Evolutionary conservation across 805 yeast genomes (phyloP).

Genomic region (Candida dajiaensis): DNA sequence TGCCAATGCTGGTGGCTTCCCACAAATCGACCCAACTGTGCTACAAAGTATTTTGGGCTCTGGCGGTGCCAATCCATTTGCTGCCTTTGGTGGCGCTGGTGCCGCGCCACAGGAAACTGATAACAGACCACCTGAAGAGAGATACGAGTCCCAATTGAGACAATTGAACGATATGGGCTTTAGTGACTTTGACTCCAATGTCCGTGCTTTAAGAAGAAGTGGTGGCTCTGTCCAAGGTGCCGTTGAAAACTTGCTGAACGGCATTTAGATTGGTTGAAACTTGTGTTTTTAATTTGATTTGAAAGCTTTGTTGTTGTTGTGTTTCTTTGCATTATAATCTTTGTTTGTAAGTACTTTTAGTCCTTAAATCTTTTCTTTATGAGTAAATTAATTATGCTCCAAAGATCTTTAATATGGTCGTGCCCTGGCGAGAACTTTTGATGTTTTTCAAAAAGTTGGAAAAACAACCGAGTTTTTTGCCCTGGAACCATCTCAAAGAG

Average conservation of each 20-base stretch:
- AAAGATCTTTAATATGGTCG: too few relatives aligned
- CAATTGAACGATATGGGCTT: conserved; percentile 84
- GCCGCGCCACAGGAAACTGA: conserved; percentile 31
- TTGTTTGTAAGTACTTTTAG: too few relatives aligned
- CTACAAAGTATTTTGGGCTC: conserved; percentile 42
- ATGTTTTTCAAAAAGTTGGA: neutral
- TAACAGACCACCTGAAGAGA: conserved; percentile 73
- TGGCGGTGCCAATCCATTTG: conserved; percentile 14
- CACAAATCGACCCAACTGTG: conserved; percentile 43
- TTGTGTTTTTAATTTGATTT: neutral
- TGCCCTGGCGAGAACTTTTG: neutral
- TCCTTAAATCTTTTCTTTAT: too few relatives aligned
- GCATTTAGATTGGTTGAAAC: conserved; percentile 21
- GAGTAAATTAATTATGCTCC: too few relatives aligned
- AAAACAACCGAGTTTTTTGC: neutral
- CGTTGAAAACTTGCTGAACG: conserved; percentile 73
- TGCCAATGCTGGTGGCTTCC: conserved; percentile 23
- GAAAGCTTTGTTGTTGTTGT: too few relatives aligned
- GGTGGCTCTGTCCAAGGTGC: conserved; percentile 99
- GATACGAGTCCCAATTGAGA: conserved; percentile 64
- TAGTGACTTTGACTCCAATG: conserved; percentile 86
- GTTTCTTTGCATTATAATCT: too few relatives aligned
- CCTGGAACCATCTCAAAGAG: neutral
- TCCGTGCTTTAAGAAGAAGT: conserved; percentile 85
- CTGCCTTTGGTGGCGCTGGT: conserved; percentile 5